Evolutionary conservation across 306 rosid genomes (phyloP).

Genomic region (Neltuma alba): DNA sequence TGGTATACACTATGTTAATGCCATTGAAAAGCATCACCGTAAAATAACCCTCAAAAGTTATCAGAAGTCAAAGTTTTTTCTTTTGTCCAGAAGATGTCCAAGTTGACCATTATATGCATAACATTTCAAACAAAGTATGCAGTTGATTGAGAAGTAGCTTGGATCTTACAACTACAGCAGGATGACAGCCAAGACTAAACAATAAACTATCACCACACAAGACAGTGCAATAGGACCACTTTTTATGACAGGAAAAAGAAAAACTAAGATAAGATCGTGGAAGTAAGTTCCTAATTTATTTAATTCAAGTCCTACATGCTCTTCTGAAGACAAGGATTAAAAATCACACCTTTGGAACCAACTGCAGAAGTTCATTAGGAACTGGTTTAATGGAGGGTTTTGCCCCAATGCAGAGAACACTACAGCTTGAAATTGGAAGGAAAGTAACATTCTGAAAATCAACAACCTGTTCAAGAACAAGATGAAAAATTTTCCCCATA

Average conservation of each 20-base stretch:
- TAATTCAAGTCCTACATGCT: background rate
- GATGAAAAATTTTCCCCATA: conserved; percentile 5
- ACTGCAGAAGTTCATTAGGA: conserved; percentile 78
- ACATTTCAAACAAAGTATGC: background rate
- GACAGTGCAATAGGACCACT: background rate
- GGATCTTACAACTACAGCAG: background rate
- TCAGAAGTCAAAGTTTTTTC: background rate
- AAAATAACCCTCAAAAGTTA: background rate
- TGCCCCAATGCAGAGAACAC: conserved; percentile 72
- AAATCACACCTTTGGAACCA: conserved; percentile 77
- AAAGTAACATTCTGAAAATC: conserved; percentile 79
- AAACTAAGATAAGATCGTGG: background rate
- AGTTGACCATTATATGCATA: background rate
- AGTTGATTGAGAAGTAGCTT: background rate
- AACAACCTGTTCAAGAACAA: conserved; percentile 59
- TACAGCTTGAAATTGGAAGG: conserved; percentile 62
- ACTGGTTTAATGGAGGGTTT: conserved; percentile 63
- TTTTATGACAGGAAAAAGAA: background rate
- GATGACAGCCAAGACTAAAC: background rate
- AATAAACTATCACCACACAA: background rate
- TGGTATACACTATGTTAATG: background rate
- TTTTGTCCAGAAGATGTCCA: background rate
- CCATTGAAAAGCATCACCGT: background rate
- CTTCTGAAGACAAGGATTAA: conserved; percentile 26
- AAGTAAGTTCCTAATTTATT: background rate